Evolutionary conservation across 1,284 basidiomycete genomes (phyloP).

Genomic region (Leccinum cinnamomeum): DNA sequence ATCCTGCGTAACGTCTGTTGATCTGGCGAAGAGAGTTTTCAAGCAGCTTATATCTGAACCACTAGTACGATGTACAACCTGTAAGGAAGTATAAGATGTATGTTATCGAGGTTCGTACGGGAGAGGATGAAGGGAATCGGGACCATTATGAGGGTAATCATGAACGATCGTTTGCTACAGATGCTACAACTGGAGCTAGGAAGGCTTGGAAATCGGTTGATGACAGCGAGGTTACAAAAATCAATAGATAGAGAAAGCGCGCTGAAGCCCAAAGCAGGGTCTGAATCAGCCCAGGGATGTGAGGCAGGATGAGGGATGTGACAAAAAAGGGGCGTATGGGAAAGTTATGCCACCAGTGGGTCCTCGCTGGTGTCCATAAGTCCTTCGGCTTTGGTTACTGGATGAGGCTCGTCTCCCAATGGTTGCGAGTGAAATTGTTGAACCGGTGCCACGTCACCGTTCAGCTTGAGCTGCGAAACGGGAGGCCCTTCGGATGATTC

Average conservation of each 20-base stretch:
- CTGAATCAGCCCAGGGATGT: conserved; percentile 12
- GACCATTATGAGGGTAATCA: conserved; percentile 39
- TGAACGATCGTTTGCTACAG: conserved; percentile 36
- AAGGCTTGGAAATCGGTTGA: conserved; percentile 27
- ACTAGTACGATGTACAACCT: conserved; percentile 38
- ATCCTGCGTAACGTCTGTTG: conserved; percentile 53
- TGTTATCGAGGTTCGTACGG: conserved; percentile 32
- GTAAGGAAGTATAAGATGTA: conserved; percentile 41
- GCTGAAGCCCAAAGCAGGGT: conserved; percentile 22
- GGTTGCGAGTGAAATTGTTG: conserved; percentile 56
- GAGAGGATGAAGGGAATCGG: conserved; percentile 30
- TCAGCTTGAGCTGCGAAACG: conserved; percentile 41
- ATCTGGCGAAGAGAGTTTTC: conserved; percentile 21
- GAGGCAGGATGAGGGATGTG: conserved; percentile 5
- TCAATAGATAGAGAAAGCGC: conserved; percentile 36
- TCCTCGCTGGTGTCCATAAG: conserved; percentile 71
- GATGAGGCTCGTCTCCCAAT: conserved; percentile 57
- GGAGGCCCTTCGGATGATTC: conserved; percentile 48
- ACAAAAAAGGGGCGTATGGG: conserved; percentile 8
- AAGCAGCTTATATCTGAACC: conserved; percentile 24
- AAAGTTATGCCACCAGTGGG: conserved; percentile 52
- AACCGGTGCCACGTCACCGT: conserved; percentile 48
- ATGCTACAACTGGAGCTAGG: conserved; percentile 35
- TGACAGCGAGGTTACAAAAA: conserved; percentile 28
- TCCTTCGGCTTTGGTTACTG: conserved; percentile 66